Evolutionary conservation across 805 yeast genomes (phyloP).

Genomic region (Yarrowia divulgata): DNA sequence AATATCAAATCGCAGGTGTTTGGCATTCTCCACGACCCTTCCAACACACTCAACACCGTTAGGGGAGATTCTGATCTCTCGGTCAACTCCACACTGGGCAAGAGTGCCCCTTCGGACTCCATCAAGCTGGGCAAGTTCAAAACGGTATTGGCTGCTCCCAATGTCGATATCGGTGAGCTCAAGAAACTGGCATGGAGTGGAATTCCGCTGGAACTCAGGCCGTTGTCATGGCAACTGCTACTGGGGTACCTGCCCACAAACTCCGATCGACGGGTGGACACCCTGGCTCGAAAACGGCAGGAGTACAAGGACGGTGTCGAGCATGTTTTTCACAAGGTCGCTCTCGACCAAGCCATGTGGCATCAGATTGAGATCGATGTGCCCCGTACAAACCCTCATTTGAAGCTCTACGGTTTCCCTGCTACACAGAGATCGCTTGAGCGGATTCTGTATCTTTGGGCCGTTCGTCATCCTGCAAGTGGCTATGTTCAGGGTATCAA

Average conservation of each 20-base stretch:
- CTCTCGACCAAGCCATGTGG: slow-evolving; percentile 77
- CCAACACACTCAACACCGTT: slow-evolving; percentile 15
- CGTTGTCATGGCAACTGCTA: slow-evolving; percentile 86
- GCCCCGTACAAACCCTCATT: slow-evolving; percentile 82
- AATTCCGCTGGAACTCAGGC: slow-evolving; percentile 79
- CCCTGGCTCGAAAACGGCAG: slow-evolving; percentile 78
- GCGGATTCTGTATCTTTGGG: slow-evolving; percentile 86
- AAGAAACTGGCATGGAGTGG: slow-evolving; percentile 93
- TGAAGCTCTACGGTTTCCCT: slow-evolving; percentile 34
- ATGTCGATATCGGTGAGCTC: slow-evolving; percentile 71
- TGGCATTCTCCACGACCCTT: slow-evolving; percentile 33
- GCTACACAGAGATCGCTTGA: slow-evolving; percentile 58
- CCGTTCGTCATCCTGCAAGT: slow-evolving; percentile 92
- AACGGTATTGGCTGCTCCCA: slow-evolving; percentile 59
- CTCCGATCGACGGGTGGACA: slow-evolving; percentile 71
- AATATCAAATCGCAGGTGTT: slow-evolving; percentile 29
- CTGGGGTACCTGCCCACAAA: slow-evolving; percentile 92
- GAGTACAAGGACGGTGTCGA: slow-evolving; percentile 81
- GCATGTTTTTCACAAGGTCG: slow-evolving; percentile 64
- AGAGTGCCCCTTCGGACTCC: slow-evolving; percentile 14
- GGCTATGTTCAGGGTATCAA: slow-evolving; percentile 98
- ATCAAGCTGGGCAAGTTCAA: slow-evolving; percentile 55
- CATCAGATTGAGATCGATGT: slow-evolving; percentile 94
- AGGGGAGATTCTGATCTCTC: slow-evolving; percentile 16
- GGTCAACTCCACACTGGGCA: neutral